phyloP scores from a whole-genome alignment of 2,329 filamentous ascomycete genomes.

The Trichoderma simmonsii region DNA sequence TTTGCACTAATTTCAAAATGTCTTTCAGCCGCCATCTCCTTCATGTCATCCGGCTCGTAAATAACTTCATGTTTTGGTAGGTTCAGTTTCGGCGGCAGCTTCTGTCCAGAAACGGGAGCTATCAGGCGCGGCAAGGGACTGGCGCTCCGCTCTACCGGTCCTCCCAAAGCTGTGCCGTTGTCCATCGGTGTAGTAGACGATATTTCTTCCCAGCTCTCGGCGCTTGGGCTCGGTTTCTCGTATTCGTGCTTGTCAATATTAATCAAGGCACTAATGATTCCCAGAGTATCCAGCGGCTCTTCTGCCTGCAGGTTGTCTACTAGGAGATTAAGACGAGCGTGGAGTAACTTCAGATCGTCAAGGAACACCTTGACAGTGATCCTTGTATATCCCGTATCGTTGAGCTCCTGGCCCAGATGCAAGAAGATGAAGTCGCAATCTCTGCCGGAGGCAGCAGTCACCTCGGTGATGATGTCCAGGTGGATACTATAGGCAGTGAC shows the following conservation, averaged over 20 bases:
- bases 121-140: slow-evolving; percentile 38
- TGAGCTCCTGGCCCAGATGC: slow-evolving; percentile 63
- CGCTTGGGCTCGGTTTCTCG: slow-evolving; percentile 62
- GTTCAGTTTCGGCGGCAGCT: slow-evolving; percentile 66
- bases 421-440: slow-evolving; percentile 93
- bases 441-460: slow-evolving; percentile 82
- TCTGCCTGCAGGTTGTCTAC: slow-evolving; percentile 76
- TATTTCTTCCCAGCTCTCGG: slow-evolving; percentile 89
- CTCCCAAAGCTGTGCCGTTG: slow-evolving; percentile 43
- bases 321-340: slow-evolving; percentile 79
- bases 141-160: slow-evolving; percentile 31
- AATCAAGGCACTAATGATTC: slow-evolving; percentile 68
- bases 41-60: slow-evolving; percentile 81
- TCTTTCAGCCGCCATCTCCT: slow-evolving; percentile 69
- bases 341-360: slow-evolving; percentile 78
- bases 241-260: slow-evolving; percentile 67
- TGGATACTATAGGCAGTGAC: slow-evolving; percentile 77
- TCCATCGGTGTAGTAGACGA: slow-evolving; percentile 60
- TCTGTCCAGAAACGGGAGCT: slow-evolving; percentile 34
- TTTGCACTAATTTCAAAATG: slow-evolving; percentile 91
- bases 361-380: slow-evolving; percentile 92
- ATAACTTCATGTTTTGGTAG: slow-evolving; percentile 76
- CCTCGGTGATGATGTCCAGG: slow-evolving; percentile 76
- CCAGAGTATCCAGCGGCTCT: slow-evolving; percentile 64
- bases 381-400: slow-evolving; percentile 63